Conservation (phyloP, 495 filamentous ascomycete genomes). For the Chaetomium cochliodes region DNA sequence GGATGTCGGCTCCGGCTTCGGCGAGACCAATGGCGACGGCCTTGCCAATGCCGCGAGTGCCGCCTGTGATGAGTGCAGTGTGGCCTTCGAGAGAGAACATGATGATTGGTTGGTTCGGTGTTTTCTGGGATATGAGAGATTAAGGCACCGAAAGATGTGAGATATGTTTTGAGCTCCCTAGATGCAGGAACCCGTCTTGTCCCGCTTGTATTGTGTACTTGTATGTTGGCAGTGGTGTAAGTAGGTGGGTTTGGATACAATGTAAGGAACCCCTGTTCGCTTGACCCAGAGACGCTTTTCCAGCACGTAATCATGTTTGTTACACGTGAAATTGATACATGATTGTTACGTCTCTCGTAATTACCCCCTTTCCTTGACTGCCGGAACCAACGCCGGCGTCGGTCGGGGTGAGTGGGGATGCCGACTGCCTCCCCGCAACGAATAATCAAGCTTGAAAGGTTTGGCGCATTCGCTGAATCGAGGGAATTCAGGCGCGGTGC, state of each 20-base stretch:
- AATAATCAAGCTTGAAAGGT: not conserved
- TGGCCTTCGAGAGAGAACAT: constrained; percentile 61
- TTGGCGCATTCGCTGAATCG: not conserved
- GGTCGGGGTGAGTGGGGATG: not conserved
- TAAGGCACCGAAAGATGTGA: not conserved
- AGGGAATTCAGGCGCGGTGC: not conserved
- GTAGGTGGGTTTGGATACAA: constrained; percentile 1
- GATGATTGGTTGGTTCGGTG: constrained; percentile 3
- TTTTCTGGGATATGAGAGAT: not conserved
- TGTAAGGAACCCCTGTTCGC: constrained; percentile 5
- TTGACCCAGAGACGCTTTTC: too few relatives aligned
- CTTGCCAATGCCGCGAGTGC: constrained; percentile 83
- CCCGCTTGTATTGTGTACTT: not conserved
- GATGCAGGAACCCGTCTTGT: not conserved
- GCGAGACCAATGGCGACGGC: constrained; percentile 78
- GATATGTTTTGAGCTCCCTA: not conserved
- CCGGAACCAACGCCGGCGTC: not conserved
- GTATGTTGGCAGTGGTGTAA: constrained; percentile 12
- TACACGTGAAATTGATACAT: not conserved
- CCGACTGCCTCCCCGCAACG: not conserved
- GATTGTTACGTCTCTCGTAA: not conserved
- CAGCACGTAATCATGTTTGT: too few relatives aligned
- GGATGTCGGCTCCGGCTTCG: constrained; percentile 79
- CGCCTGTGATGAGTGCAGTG: constrained; percentile 83
- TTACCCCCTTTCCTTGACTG: not conserved